Conservation (phyloP, 2,329 filamentous ascomycete species). For the Colletotrichum coccodes region DNA sequence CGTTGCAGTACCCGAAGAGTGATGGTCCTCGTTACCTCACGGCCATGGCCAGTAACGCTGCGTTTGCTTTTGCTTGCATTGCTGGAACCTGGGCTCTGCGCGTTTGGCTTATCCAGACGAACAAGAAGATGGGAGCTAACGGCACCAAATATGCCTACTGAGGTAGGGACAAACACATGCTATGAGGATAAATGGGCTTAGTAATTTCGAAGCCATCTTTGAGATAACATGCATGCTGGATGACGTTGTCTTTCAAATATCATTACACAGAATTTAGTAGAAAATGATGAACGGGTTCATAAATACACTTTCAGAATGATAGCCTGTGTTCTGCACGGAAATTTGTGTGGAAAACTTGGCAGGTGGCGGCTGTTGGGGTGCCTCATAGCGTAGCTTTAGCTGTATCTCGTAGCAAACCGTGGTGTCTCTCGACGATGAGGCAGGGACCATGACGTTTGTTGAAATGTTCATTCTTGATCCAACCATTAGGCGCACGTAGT, state of each 20-base stretch:
- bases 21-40: slow-evolving; percentile 53
- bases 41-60: slow-evolving; percentile 47
- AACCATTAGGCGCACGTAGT: no score
- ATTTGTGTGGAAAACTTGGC: no score
- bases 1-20: slow-evolving; percentile 45
- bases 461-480: no score
- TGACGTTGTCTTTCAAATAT: background rate
- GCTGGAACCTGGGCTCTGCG: slow-evolving; percentile 38
- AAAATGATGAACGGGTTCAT: no score
- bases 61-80: slow-evolving; percentile 39
- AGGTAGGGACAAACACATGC: background rate
- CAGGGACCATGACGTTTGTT: no score
- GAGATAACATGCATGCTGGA: background rate
- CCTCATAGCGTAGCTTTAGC: no score
- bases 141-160: slow-evolving; percentile 34
- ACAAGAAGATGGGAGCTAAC: slow-evolving; percentile 38
- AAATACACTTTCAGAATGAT: no score
- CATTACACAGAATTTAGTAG: no score
- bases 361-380: no score
- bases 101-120: slow-evolving; percentile 37
- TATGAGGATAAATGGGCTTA: background rate
- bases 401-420: no score
- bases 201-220: background rate
- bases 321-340: no score
- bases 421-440: no score